Percentiles rank a stretch among this genome's conserved stretches.
Evolutionary conservation across 2,329 filamentous ascomycete species (phyloP).

Genomic region (Aureobasidium sp.): DNA sequence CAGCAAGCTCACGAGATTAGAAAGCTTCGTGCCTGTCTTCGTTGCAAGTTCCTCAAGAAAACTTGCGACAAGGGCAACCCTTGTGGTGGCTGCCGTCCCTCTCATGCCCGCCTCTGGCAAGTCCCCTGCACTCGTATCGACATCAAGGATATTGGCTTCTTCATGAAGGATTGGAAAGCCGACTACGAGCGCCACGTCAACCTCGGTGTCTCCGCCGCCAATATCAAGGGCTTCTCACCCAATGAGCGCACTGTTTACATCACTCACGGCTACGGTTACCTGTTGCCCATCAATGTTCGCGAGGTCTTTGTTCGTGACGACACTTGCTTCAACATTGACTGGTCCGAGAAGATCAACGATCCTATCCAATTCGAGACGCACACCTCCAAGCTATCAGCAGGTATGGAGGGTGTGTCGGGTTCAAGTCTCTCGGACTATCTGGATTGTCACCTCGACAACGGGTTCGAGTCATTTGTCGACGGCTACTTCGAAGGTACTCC

Average conservation of each 20-base stretch:
- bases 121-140: slow-evolving; percentile 96
- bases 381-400: slow-evolving; percentile 82
- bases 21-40: slow-evolving; percentile 84
- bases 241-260: slow-evolving; percentile 70
- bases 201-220: slow-evolving; percentile 81
- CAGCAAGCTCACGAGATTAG: slow-evolving; percentile 96
- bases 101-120: slow-evolving; percentile 91
- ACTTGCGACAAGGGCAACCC: slow-evolving; percentile 97
- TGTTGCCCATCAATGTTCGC: slow-evolving; percentile 83
- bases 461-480: slow-evolving; percentile 88
- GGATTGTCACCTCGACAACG: slow-evolving; percentile 86
- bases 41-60: slow-evolving; percentile 99
- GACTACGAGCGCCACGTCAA: slow-evolving; percentile 89
- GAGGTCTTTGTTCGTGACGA: slow-evolving; percentile 90
- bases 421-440: slow-evolving; percentile 82
- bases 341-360: slow-evolving; percentile 75
- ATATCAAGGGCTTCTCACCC: slow-evolving; percentile 76
- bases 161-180: slow-evolving; percentile 99
- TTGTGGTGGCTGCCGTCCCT: slow-evolving; percentile 89
- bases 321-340: slow-evolving; percentile 86
- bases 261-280: slow-evolving; percentile 91
- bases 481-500: slow-evolving; percentile 94
- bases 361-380: slow-evolving; percentile 76
- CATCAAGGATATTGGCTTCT: slow-evolving; percentile 96
- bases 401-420: slow-evolving; percentile 76